Evolutionary conservation across 2,329 filamentous ascomycete genomes (phyloP), one percentile per base, ranked within the genome.

Genomic region (Aquanectria penicillioides): DNA sequence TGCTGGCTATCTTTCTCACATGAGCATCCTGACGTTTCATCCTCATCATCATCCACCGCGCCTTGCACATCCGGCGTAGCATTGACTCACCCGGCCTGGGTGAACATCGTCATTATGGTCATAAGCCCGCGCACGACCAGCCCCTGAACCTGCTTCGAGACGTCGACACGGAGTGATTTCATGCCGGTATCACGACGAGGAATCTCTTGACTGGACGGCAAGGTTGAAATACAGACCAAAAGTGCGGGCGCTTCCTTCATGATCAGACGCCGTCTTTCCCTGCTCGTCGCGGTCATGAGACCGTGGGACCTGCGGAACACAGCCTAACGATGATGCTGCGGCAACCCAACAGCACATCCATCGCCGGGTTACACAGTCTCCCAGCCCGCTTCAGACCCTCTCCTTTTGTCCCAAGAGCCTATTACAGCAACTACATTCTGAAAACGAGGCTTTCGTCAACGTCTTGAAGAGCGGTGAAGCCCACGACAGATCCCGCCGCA

Each of bases 401-500:
- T 10, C 25, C 20, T 26, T 18, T 26, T n/a, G 10, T 11, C 13
- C 40, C 3, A 18, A 18, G 22, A 43, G 25, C 40, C 40, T 43
- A 43, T 43, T n/a, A 20, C 15, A 29, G 5, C 23, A 29, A 18
- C n/a, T n/a, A 29, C 22, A 18, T 17, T 17, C 40, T 43, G 40
- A 20, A 43, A 43, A 43, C 29, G 40, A 43, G 40, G 40, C 40
- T 26, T 43, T 43, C 38, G 15, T 31, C 33, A 15, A 25, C 18
- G 26, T 46, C 25, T 18, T 7, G 22, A 38, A 25, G 43, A 57
- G 33, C 55, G 48, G 55, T 52, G 38, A 57, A 52, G 41, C 20
- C 6, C 9, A 40, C 33, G 26, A 15, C 31, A 26, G 33, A 51
- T 41, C 29, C 25, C 46, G 15, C 13, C 15, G 40, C 55, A 25